These are phyloP conservation scores for Steccherinum ochraceum DNA, from an alignment of 768 basidiomycete species.

Conservation along the genomic window DNA sequence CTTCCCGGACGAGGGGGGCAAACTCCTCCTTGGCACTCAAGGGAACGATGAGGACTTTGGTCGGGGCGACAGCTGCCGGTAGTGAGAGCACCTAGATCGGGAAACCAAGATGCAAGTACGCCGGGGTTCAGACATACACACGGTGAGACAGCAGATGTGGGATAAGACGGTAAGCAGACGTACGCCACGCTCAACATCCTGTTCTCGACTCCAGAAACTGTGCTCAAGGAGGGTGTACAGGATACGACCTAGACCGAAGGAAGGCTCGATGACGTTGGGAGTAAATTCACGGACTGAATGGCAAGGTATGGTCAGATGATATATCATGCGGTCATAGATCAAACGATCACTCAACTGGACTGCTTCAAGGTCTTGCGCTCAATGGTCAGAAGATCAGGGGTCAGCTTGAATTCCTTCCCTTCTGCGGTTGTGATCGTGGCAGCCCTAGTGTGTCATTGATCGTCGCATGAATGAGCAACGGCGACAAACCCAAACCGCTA, in stretches of 20 bases:
- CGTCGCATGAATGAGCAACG: constrained; percentile 1
- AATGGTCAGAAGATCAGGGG: constrained; percentile 69
- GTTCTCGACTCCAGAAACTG: constrained; percentile 90
- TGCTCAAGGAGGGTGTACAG: constrained; percentile 93
- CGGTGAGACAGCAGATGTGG: constrained; percentile 7
- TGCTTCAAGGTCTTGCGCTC: constrained; percentile 84
- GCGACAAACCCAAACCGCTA: too few species aligned
- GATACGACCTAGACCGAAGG: constrained; percentile 95
- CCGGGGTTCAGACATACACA: constrained; percentile 8
- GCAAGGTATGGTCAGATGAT: constrained; percentile 21
- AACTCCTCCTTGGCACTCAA: constrained; percentile 84
- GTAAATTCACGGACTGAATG: constrained; percentile 83
- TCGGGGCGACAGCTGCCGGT: constrained; percentile 85
- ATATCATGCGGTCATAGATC: constrained; percentile 9
- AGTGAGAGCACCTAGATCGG: constrained; percentile 75
- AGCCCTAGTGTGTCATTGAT: constrained; percentile 30
- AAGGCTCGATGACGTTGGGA: constrained; percentile 98
- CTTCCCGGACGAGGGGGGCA: constrained; percentile 75
- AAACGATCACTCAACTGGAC: constrained; percentile 46
- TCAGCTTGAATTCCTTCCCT: constrained; percentile 63
- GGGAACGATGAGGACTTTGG: constrained; percentile 95
- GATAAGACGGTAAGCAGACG: constrained; percentile 25
- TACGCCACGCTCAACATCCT: constrained; percentile 86
- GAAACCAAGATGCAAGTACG: constrained; percentile 4
- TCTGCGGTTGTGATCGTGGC: constrained; percentile 51